Evolutionary conservation across 306 rosid species (phyloP), one percentile per base, ranked within the genome.

Genomic region (Cucumis cinereus): DNA sequence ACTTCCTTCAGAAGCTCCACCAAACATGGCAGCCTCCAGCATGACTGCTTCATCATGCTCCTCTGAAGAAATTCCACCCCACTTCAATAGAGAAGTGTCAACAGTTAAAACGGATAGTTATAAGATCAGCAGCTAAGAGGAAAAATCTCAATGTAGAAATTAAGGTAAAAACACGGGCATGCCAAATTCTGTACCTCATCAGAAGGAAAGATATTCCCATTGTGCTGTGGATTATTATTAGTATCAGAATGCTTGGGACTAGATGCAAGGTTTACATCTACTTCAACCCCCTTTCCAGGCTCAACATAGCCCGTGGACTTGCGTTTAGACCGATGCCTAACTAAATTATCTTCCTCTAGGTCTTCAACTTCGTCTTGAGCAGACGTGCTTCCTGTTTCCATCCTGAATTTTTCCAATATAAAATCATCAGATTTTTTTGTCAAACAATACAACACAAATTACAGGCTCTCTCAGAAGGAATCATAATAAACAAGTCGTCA

Each of bases 1-100:
- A 77, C 81, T 79, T 58, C 89, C 91, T 87, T 92, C 97, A 14
- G 98, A 94, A 75, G 89, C 86, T 80, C 97, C 96, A 77, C 99
- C 99, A 73, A 92, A 94, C 93, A 90, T 89, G 75, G 97, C 97
- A 64, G 96, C 97, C 88, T 92, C 97, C 43, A 94, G 96, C 96
- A 95, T 95, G 64, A 94, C 95, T 59, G 97, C 97, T 84, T 90
- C 97, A 52, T 94, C 95, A 45, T 87, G 97, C 77, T 94, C 97
- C 89, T 79, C 91, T 2, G 97, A 90, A 78, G 95, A 92, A 72
- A 92, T 89, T 78, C 96, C 97, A 80, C 97, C 97, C 99, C 95
- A 92, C 99, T 94, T 85, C 84, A 82, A 73, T 80, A 79, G 69
- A 24, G 68, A 79, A 76, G 75, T 57, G 67, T 35, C 41, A 78